Conservation (phyloP, 345 rosid species). For the Arabis alpina region DNA sequence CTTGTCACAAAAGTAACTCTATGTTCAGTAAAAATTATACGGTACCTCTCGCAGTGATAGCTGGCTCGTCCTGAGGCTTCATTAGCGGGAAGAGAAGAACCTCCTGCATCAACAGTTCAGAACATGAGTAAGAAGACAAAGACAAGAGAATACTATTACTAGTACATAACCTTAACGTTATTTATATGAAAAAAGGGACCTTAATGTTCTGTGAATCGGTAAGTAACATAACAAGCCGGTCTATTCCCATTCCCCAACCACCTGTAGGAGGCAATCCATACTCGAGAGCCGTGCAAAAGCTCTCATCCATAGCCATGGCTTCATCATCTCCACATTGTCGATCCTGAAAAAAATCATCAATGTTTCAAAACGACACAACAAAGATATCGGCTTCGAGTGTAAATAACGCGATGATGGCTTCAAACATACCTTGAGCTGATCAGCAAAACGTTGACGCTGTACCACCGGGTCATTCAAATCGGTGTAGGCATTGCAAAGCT, state of each 20-base stretch:
- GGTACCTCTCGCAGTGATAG: constrained; percentile 51
- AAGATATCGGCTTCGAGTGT: not conserved
- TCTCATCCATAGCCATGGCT: constrained; percentile 89
- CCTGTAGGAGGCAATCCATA: constrained; percentile 91
- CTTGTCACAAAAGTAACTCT: too few relatives aligned
- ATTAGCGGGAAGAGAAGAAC: constrained; percentile 86
- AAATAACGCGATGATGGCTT: not conserved
- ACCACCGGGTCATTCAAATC: constrained; percentile 86
- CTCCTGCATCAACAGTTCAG: constrained; percentile 50
- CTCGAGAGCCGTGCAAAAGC: constrained; percentile 77
- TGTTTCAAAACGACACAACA: not conserved
- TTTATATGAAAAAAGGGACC: constrained; percentile 38
- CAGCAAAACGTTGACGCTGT: constrained; percentile 80
- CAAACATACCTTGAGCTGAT: constrained; percentile 73
- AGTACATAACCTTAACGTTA: too few relatives aligned
- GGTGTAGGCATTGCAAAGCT: constrained; percentile 90
- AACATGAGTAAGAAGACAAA: not conserved
- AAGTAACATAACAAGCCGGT: constrained; percentile 70
- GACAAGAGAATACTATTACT: not conserved
- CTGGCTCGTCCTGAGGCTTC: constrained; percentile 78
- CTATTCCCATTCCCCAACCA: constrained; percentile 93
- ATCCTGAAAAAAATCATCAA: constrained; percentile 49
- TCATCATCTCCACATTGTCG: constrained; percentile 90
- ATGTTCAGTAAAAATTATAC: not conserved
- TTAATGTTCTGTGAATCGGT: constrained; percentile 88